phyloP scores from a whole-genome alignment of 106 monocot species.

The Alisma plantagoaquatica region DNA sequence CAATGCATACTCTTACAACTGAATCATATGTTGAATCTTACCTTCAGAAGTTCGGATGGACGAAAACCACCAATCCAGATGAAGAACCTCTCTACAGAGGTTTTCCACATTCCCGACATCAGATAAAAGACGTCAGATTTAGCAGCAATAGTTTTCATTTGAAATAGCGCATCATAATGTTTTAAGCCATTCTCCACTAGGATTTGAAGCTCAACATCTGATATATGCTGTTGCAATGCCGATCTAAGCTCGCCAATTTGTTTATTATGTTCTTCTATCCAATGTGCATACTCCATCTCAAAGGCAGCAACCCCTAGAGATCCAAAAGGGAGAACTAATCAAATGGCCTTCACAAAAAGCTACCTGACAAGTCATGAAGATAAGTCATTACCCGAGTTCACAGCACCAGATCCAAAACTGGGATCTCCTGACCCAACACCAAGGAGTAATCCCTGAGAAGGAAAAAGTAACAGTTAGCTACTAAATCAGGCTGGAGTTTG shows the following conservation, averaged over 20 bases:
- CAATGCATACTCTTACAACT: no score
- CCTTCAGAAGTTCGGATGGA: constrained; percentile 91
- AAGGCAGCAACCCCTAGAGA: constrained; percentile 50
- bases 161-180: constrained; percentile 62
- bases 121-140: constrained; percentile 90
- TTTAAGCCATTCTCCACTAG: constrained; percentile 60
- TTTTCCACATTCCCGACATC: constrained; percentile 90
- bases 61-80: constrained; percentile 96
- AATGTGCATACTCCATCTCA: constrained; percentile 76
- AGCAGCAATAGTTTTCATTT: constrained; percentile 61
- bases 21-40: constrained; percentile 12
- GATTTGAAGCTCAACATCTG: constrained; percentile 65
- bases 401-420: constrained; percentile 27
- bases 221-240: constrained; percentile 49
- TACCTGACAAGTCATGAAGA: not conserved
- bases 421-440: constrained; percentile 47
- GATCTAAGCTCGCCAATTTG: constrained; percentile 45
- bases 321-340: not conserved
- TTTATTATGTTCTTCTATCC: constrained; percentile 80
- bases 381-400: constrained; percentile 35
- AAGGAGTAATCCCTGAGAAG: constrained; percentile 35
- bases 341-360: not conserved
- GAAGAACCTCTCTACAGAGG: constrained; percentile 70
- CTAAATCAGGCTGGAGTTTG: not conserved
- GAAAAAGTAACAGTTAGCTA: constrained; percentile 8